Evolutionary conservation across 371 early-diverging fungal species (phyloP), one percentile per base, ranked within the genome.

Genomic region (Batrachochytrium dendrobatidis): DNA sequence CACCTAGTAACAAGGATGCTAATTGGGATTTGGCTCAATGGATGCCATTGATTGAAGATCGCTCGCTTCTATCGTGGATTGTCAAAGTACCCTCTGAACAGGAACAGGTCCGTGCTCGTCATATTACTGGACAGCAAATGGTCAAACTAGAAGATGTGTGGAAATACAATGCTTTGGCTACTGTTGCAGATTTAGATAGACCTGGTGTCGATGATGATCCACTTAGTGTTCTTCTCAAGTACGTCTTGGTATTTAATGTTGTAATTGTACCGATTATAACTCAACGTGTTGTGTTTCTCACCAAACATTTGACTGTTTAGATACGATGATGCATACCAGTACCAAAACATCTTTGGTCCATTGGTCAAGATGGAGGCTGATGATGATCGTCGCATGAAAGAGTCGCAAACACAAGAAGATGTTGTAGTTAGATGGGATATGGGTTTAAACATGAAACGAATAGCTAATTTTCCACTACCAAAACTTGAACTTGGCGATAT

Each of bases 351-450:
- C 29, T 90, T 95, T 72, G 94, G 90, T 2, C 95, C 97, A 3
- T 73, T 99, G 25, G 94, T 99, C 29, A 89, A 91, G 62, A 81
- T 95, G 83, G 99, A 99, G 71, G 96, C 95, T 25, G 94, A 95
- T 56, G 91, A 96, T 66, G 98, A 98, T 67, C 84, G 89, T 56
- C 86, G 90, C 60, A 67, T 95, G 46, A 96, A 94, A 70, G 99
- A 98, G 70, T 81, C 93, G 5, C 97, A 98, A 77, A 92, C 94
- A 2, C 94, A 98, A 72, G 92, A 93, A 52, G 89, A 92, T 63
- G 89, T 98, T 55, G 84, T 86, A 24, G 92, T 99, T 18, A 87
- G 94, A 24, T 97, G 98, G 97, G 95, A 95, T 73, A 83, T 88
- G n/a, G 93, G 95, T 44, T 73, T 97, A 58, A 98, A 93, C 72